These are phyloP conservation scores for Typha latifolia DNA, from an alignment of 176 grass and related monocot species.

Conservation along the genomic window DNA sequence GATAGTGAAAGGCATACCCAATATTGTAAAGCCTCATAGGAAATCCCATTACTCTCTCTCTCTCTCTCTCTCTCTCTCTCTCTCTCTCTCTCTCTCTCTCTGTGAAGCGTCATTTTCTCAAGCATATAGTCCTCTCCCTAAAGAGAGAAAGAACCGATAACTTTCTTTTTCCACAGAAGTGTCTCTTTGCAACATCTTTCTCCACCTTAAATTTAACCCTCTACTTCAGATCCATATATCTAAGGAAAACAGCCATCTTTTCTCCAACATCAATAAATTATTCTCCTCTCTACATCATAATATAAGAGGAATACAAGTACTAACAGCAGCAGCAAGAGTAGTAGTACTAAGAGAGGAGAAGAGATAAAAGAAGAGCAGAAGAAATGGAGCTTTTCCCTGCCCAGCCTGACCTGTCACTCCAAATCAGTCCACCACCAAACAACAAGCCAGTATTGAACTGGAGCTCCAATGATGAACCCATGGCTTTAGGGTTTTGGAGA, in stretches of 20 bases:
- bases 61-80: conserved; percentile 7
- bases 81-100: neutral
- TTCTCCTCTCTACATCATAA: conserved; percentile 20
- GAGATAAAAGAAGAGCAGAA: conserved; percentile 3
- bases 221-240: neutral
- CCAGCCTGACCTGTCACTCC: conserved; percentile 82
- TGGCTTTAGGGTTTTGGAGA: conserved; percentile 91
- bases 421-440: conserved; percentile 58
- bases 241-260: neutral
- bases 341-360: neutral
- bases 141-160: neutral
- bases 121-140: neutral
- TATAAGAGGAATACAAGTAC: neutral
- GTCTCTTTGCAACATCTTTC: neutral
- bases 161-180: neutral
- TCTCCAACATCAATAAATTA: conserved; percentile 18
- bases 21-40: neutral
- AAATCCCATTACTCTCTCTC: conserved; percentile 1
- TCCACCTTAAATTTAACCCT: neutral
- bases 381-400: conserved; percentile 81
- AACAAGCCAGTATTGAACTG: conserved; percentile 25
- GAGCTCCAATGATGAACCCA: neutral
- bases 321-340: neutral
- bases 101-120: neutral
- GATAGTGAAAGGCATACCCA: neutral